phyloP scores from a whole-genome alignment of 176 grass and related monocot genomes.

The Oryza glumipatula region DNA sequence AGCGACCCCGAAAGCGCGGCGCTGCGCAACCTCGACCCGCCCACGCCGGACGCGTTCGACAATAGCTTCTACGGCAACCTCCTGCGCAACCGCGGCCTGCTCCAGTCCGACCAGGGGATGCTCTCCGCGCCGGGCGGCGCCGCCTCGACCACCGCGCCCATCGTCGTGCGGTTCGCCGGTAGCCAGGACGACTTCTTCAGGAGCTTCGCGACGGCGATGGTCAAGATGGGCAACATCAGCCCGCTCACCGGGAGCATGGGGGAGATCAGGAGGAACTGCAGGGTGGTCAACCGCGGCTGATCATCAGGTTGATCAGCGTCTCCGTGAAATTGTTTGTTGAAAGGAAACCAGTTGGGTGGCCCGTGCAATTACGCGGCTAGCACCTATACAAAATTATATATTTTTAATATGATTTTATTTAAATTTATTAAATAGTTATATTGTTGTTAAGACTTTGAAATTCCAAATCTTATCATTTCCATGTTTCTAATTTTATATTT shows the following conservation, averaged over 20 bases:
- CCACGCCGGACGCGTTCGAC: slow-evolving; percentile 66
- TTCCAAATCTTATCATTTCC: too few species aligned
- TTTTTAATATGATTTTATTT: too few species aligned
- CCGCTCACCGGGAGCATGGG: slow-evolving; percentile 53
- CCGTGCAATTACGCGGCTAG: too few species aligned
- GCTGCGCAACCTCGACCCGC: slow-evolving; percentile 65
- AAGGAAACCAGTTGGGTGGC: too few species aligned
- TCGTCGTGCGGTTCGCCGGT: slow-evolving; percentile 51
- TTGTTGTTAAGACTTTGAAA: too few species aligned
- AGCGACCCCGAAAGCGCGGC: background rate
- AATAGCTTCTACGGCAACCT: slow-evolving; percentile 70
- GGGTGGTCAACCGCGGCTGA: slow-evolving; percentile 50
- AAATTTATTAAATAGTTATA: too few species aligned
- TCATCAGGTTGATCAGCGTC: background rate
- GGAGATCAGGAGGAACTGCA: slow-evolving; percentile 76
- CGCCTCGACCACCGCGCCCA: slow-evolving; percentile 39
- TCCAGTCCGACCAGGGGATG: slow-evolving; percentile 73
- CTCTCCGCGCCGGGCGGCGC: slow-evolving; percentile 48
- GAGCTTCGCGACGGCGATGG: slow-evolving; percentile 68
- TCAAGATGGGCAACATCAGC: slow-evolving; percentile 83
- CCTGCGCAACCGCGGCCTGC: slow-evolving; percentile 47
- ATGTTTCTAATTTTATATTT: too few species aligned
- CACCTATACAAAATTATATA: too few species aligned
- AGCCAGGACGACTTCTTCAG: slow-evolving; percentile 64
- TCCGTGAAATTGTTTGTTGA: background rate